These are phyloP conservation scores for Cenchrus fungigraminus DNA, from an alignment of 176 grass and related monocot species.

Conservation along the genomic window DNA sequence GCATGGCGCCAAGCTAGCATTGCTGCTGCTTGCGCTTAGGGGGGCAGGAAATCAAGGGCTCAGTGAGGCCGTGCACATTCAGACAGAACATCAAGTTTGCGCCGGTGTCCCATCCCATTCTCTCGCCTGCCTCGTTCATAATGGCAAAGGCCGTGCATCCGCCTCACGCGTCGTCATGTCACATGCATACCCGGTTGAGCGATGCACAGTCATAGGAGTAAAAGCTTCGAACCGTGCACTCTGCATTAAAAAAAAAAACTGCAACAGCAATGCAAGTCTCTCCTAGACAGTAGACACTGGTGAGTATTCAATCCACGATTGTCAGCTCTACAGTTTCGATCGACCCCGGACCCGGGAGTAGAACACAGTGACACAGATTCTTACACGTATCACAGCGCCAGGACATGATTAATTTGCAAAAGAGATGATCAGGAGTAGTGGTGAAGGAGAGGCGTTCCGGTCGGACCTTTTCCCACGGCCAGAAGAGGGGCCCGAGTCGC, in stretches of 20 bases:
- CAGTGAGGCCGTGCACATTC: slow-evolving; percentile 26
- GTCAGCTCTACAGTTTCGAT: slow-evolving; percentile 17
- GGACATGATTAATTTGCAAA: not conserved
- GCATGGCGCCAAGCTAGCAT: not conserved
- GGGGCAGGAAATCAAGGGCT: slow-evolving; percentile 27
- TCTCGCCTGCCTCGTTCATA: not conserved
- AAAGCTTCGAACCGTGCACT: not conserved
- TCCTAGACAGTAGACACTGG: not conserved
- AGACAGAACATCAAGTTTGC: slow-evolving; percentile 44
- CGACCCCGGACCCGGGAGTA: no score
- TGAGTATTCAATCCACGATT: not conserved
- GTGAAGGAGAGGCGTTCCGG: not conserved
- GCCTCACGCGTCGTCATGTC: slow-evolving; percentile 24
- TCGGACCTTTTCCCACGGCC: slow-evolving; percentile 92
- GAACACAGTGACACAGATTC: no score
- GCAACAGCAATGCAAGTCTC: not conserved
- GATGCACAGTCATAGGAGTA: not conserved
- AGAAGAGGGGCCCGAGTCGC: slow-evolving; percentile 80
- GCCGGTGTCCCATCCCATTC: slow-evolving; percentile 5
- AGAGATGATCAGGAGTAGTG: not conserved
- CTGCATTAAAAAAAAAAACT: not conserved
- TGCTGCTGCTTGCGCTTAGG: slow-evolving; percentile 11
- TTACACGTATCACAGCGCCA: not conserved
- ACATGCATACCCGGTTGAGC: not conserved
- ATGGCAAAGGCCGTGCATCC: slow-evolving; percentile 31